Evolutionary conservation across 352 stramenopile species (phyloP).

Genomic region (Pythium monospermum): DNA sequence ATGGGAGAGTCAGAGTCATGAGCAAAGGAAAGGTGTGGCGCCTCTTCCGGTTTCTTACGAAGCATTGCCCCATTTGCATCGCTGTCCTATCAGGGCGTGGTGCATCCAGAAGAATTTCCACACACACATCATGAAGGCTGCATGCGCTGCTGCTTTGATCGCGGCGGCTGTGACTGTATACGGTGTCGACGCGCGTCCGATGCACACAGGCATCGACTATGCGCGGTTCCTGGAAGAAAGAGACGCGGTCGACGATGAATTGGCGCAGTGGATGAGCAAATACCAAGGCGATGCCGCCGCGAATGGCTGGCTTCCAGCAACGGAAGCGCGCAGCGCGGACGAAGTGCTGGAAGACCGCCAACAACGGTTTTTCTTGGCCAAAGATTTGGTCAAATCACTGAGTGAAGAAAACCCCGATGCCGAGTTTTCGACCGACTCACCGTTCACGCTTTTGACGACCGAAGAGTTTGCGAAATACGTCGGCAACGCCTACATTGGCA

Average conservation of each 20-base stretch:
- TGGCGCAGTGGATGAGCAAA: slow-evolving; percentile 42
- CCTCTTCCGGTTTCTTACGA: too few relatives aligned
- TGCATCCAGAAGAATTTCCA: too few relatives aligned
- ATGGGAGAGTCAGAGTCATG: too few relatives aligned
- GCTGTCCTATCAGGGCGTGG: too few relatives aligned
- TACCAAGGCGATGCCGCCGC: slow-evolving; percentile 15
- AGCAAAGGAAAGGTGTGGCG: too few relatives aligned
- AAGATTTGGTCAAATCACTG: slow-evolving; percentile 29
- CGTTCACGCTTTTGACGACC: slow-evolving; percentile 50
- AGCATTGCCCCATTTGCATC: neutral
- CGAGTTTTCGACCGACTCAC: slow-evolving; percentile 43
- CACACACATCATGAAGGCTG: too few relatives aligned
- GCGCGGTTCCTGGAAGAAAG: slow-evolving; percentile 47
- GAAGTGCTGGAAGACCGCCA: slow-evolving; percentile 10
- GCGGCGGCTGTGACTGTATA: neutral
- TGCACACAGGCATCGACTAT: slow-evolving; percentile 29
- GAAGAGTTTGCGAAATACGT: slow-evolving; percentile 46
- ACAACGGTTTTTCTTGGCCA: slow-evolving; percentile 47
- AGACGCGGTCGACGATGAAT: slow-evolving; percentile 30
- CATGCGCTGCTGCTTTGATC: too few relatives aligned
- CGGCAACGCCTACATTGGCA: slow-evolving; percentile 7
- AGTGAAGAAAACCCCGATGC: slow-evolving; percentile 35
- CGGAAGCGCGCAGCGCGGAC: slow-evolving; percentile 23
- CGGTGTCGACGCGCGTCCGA: slow-evolving; percentile 10
- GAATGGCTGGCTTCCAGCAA: slow-evolving; percentile 24